Evolutionary conservation across 1,284 basidiomycete genomes (phyloP).

Genomic region (Tilletia caries): DNA sequence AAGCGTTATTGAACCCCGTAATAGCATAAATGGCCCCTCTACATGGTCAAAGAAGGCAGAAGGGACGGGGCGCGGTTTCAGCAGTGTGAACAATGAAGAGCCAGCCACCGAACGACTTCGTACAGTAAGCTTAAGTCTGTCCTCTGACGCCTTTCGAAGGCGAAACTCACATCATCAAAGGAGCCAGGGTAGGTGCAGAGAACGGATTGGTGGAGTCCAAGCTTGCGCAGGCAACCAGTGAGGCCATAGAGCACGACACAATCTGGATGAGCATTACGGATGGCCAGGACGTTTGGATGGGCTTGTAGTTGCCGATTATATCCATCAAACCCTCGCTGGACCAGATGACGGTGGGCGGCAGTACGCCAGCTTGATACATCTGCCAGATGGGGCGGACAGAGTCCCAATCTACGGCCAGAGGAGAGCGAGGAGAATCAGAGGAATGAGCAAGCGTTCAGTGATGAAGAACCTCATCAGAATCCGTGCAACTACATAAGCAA

Average conservation of each 20-base stretch:
- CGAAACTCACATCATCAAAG: neutral
- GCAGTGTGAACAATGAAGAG: too few species aligned
- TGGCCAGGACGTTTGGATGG: neutral
- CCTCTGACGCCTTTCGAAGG: too few species aligned
- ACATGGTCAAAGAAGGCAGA: neutral
- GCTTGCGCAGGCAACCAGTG: neutral
- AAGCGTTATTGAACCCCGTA: neutral
- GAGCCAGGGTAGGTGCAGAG: neutral
- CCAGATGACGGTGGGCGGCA: slow-evolving; percentile 2
- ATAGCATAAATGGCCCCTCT: neutral
- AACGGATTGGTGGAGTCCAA: slow-evolving; percentile 10
- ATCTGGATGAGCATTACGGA: neutral
- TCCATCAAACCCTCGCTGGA: neutral
- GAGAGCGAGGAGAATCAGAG: too few species aligned
- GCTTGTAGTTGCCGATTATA: neutral
- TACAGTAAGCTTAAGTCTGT: too few species aligned
- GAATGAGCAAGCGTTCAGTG: too few species aligned
- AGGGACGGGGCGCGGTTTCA: too few species aligned
- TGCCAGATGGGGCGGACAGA: neutral
- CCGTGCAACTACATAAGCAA: too few species aligned
- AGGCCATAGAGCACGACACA: neutral
- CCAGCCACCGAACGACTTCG: too few species aligned
- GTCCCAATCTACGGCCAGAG: neutral
- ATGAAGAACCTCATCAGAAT: too few species aligned
- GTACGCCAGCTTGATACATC: neutral